Evolutionary conservation across 176 grass and related monocot genomes (phyloP).

Genomic region (Oryza glaberrima): DNA sequence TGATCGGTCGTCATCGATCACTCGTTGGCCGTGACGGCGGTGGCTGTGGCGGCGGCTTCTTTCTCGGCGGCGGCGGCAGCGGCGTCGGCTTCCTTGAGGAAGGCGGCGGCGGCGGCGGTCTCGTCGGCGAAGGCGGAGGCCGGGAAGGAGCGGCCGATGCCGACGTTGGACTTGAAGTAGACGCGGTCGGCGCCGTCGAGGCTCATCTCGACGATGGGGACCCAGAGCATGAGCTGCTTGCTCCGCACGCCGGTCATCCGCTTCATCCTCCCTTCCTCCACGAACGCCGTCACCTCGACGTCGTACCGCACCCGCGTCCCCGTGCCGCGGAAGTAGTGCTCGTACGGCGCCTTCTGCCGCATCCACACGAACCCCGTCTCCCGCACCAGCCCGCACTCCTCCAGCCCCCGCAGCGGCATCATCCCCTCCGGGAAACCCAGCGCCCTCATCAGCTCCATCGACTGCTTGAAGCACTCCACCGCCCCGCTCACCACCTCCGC

Average conservation of each 20-base stretch:
- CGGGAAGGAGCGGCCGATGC: slow-evolving; percentile 76
- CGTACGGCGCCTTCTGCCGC: slow-evolving; percentile 72
- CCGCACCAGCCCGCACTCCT: slow-evolving; percentile 80
- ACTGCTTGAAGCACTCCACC: slow-evolving; percentile 74
- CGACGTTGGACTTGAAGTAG: slow-evolving; percentile 87
- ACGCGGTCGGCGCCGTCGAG: slow-evolving; percentile 62
- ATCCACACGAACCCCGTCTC: slow-evolving; percentile 96
- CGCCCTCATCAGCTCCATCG: slow-evolving; percentile 69
- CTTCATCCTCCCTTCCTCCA: slow-evolving; percentile 87
- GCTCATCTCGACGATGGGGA: slow-evolving; percentile 92
- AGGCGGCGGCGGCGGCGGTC: neutral
- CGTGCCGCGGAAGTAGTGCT: slow-evolving; percentile 76
- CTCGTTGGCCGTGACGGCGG: neutral
- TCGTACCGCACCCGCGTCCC: slow-evolving; percentile 74
- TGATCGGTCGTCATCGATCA: neutral
- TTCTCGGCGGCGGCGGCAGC: neutral
- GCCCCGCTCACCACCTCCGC: slow-evolving; percentile 72
- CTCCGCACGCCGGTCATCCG: slow-evolving; percentile 81
- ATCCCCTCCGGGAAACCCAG: slow-evolving; percentile 77
- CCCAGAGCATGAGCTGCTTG: slow-evolving; percentile 92
- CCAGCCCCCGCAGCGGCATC: slow-evolving; percentile 77
- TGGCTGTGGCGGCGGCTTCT: too few relatives aligned
- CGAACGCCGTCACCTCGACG: slow-evolving; percentile 81
- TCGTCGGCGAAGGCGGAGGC: slow-evolving; percentile 69
- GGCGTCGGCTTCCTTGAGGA: neutral